Conservation (phyloP, 192 early-diverging fungal genomes). For the Funneliformis mosseae region DNA sequence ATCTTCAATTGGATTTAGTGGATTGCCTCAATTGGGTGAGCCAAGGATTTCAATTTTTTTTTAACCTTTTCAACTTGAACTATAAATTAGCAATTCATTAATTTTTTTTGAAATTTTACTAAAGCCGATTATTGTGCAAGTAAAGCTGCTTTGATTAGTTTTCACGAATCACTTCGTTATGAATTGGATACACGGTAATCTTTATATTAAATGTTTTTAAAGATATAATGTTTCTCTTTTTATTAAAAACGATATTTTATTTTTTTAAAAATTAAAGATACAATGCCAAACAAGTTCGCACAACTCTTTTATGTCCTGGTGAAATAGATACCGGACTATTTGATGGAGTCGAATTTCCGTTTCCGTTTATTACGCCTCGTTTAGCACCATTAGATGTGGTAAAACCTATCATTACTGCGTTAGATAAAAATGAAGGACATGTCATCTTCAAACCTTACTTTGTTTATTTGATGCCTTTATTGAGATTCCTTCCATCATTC, state of each 20-base stretch:
- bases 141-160: constrained; percentile 74
- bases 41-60: neutral
- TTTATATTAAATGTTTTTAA: neutral
- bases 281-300: constrained; percentile 61
- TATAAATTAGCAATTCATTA: neutral
- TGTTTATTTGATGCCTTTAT: constrained; percentile 42
- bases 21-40: constrained; percentile 31
- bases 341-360: constrained; percentile 54
- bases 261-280: constrained; percentile 37
- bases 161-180: constrained; percentile 75
- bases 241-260: neutral
- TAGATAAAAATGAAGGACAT: constrained; percentile 53
- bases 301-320: constrained; percentile 73
- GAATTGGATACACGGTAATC: constrained; percentile 55
- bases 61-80: too few species aligned
- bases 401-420: constrained; percentile 55
- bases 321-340: constrained; percentile 77
- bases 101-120: neutral
- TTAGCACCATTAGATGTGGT: constrained; percentile 64
- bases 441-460: constrained; percentile 51
- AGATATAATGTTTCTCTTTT: neutral
- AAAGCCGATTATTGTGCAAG: constrained; percentile 77
- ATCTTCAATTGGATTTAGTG: constrained; percentile 43
- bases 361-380: constrained; percentile 65
- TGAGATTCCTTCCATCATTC: constrained; percentile 42